A percentile compares a stretch with the other conserved stretches of the same genome.
phyloP scores from a whole-genome alignment of 1,284 basidiomycete species.

The Neolentinus lepideus region DNA sequence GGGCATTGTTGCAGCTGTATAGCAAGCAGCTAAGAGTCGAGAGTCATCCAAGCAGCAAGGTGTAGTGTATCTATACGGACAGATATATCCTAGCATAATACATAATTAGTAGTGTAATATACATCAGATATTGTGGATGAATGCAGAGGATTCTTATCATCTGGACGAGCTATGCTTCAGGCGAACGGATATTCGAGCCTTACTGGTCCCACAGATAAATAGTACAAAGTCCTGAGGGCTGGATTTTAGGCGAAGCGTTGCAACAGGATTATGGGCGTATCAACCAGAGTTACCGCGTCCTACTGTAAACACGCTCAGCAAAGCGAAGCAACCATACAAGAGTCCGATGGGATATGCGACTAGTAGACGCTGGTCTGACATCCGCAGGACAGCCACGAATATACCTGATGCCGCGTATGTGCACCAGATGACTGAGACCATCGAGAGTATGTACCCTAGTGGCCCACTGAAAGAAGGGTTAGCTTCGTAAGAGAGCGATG shows the following conservation, averaged over 20 bases:
- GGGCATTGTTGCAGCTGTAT: conserved; percentile 72
- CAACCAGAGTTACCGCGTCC: conserved; percentile 21
- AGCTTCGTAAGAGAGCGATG: conserved; percentile 5
- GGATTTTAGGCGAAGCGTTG: not conserved
- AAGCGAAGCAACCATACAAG: conserved; percentile 87
- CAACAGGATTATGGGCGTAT: not conserved
- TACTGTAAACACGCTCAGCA: conserved; percentile 78
- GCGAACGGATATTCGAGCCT: not conserved
- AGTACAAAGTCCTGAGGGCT: not conserved
- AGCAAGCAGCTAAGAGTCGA: conserved; percentile 58
- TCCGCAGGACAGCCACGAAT: conserved; percentile 87
- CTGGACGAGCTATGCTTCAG: not conserved
- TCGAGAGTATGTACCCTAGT: conserved; percentile 78
- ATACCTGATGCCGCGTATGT: conserved; percentile 92
- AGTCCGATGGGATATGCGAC: conserved; percentile 93
- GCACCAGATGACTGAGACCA: conserved; percentile 87
- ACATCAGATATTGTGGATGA: not conserved
- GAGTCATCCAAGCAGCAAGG: not conserved
- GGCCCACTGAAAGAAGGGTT: conserved; percentile 45
- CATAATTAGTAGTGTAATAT: not conserved
- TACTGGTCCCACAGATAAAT: not conserved
- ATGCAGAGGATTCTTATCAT: not conserved
- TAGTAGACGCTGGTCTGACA: conserved; percentile 88
- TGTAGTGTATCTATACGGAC: not conserved
- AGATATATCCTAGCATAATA: not conserved